Evolutionary conservation across 805 yeast species (phyloP), one percentile per base, ranked within the genome.

Genomic region (Millerozyma miso): DNA sequence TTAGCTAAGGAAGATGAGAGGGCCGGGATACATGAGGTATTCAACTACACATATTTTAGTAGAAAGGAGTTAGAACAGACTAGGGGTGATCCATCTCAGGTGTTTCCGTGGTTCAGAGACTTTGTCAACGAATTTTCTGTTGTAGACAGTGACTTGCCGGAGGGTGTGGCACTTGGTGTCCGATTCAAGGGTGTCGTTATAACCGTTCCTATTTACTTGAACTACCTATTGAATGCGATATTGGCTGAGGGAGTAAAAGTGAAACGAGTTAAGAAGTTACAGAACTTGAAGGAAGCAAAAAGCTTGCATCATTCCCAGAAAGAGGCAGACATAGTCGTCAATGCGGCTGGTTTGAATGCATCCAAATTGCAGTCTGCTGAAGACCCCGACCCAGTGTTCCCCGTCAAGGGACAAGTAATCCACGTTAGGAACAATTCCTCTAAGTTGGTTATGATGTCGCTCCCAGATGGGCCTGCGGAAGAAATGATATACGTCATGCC

Each of bases 401-500:
- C 85, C 1, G 74, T 81, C n/a, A 65, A 76, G 47, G 88, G 88
- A 0, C 85, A 80, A 52, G 77, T 77, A 8, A 54, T 80, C 7
- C 69, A 77, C 20, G 76, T 78, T 7, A 64, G 74, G 33, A 80
- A 80, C 54, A 68, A 61, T 35, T 45, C 59, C 2, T 44, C 50
- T 14, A 44, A 41, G 38, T 62, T 45, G 55, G 62, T 48, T 55
- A 54, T 49, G 63, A 76, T 65, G 49, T 56, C 49, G 20, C 65
- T 68, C 0, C 63, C 63, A 39, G 57, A 60, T 13, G 69, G 55
- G 1, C 52, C 49, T 38, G 58, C 56, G 0, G 55, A 60, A 33
- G 88, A 83, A 49, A 54, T 64, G 38, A 61, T 81, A 19, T 82
- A 83, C 53, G 63, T 79, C 31, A 77, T 83, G 70, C 88, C 88